Evolutionary conservation across 192 early-diverging fungal species (phyloP).

Genomic region (Ambispora gerdemannii): DNA sequence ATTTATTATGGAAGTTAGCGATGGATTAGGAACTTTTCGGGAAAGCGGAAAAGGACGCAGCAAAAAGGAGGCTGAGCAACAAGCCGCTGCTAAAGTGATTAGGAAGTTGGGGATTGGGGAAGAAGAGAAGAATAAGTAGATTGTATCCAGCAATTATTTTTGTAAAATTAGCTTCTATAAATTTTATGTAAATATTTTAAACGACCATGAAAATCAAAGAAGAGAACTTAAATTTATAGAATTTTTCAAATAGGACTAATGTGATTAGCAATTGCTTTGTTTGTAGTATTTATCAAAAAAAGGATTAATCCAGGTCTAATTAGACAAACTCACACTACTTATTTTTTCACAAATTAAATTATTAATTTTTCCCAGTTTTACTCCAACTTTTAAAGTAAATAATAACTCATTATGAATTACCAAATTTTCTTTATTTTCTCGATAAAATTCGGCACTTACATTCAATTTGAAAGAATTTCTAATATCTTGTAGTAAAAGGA

Average conservation of each 20-base stretch:
- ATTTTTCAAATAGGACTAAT: too few species aligned
- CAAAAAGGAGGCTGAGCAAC: not conserved
- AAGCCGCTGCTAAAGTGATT: not conserved
- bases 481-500: slow-evolving; percentile 12
- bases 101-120: slow-evolving; percentile 2
- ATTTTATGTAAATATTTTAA: too few species aligned
- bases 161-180: too few species aligned
- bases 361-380: not conserved
- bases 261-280: too few species aligned
- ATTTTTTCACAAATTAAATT: slow-evolving; percentile 3
- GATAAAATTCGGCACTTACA: not conserved
- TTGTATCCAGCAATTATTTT: too few species aligned
- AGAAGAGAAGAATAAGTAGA: too few species aligned
- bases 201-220: too few species aligned
- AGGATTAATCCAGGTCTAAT: too few species aligned
- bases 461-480: slow-evolving; percentile 10
- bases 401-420: slow-evolving; percentile 13
- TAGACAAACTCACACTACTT: too few species aligned
- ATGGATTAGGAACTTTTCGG: slow-evolving; percentile 3
- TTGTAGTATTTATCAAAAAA: too few species aligned
- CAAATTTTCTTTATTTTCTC: slow-evolving; percentile 10
- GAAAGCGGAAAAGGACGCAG: not conserved
- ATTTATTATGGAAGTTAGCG: slow-evolving; percentile 7
- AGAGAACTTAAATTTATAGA: too few species aligned
- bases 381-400: not conserved